Percentiles rank a stretch among this genome's conserved stretches.
These are phyloP conservation scores for Aechmea fasciata DNA, from an alignment of 176 grass and related monocot genomes.

Conservation along the genomic window DNA sequence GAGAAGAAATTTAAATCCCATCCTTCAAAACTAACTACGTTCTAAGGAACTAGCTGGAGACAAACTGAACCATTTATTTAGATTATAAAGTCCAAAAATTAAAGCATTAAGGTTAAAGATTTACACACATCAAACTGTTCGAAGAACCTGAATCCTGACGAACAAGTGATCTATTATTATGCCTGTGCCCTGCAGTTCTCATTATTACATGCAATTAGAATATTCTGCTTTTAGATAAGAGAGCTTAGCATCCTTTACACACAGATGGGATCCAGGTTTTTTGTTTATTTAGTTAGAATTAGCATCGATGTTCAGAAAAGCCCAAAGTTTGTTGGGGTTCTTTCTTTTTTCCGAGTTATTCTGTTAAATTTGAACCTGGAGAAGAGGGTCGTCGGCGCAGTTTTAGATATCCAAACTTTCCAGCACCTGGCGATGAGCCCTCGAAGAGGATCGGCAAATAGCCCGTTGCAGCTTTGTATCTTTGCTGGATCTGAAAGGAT, in stretches of 20 bases:
- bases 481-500: constrained; percentile 72
- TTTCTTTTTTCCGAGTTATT: neutral
- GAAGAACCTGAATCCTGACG: too few species aligned
- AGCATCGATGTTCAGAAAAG: neutral
- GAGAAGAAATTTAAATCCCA: too few species aligned
- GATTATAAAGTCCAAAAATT: too few species aligned
- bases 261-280: neutral
- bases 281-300: neutral
- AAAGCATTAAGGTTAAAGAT: too few species aligned
- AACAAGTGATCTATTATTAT: too few species aligned
- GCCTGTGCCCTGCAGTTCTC: too few species aligned
- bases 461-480: constrained; percentile 77
- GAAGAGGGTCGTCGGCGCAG: constrained; percentile 27
- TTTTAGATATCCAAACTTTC: constrained; percentile 82
- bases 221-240: neutral
- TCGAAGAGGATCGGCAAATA: constrained; percentile 76
- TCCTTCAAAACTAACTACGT: too few species aligned
- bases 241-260: neutral
- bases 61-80: too few species aligned
- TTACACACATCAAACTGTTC: too few species aligned
- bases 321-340: neutral
- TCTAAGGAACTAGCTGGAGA: too few species aligned
- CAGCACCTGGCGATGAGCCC: constrained; percentile 77
- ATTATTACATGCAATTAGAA: neutral
- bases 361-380: neutral